These are phyloP conservation scores for Thermomyces lanuginosus DNA, from an alignment of 2,329 filamentous ascomycete species.

Conservation along the genomic window DNA sequence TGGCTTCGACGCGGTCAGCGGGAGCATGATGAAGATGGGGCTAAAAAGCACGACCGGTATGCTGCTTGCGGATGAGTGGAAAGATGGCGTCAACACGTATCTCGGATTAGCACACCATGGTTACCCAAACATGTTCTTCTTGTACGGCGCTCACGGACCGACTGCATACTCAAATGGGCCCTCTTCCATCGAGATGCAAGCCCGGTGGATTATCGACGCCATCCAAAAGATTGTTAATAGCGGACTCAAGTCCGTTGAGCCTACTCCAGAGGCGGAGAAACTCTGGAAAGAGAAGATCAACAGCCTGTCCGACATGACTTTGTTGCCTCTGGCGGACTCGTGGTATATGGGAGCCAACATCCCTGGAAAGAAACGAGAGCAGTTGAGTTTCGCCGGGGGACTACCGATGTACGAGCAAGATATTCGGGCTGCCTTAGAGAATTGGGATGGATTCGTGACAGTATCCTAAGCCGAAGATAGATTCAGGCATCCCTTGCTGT, in stretches of 20 bases:
- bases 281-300: slow-evolving; percentile 37
- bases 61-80: slow-evolving; percentile 21
- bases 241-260: slow-evolving; percentile 36
- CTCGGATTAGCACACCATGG: slow-evolving; percentile 27
- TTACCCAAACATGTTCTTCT: slow-evolving; percentile 34
- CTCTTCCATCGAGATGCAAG: slow-evolving; percentile 37
- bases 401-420: slow-evolving; percentile 9
- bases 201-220: slow-evolving; percentile 37
- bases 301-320: slow-evolving; percentile 28
- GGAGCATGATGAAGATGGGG: slow-evolving; percentile 20
- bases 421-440: slow-evolving; percentile 8
- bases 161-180: slow-evolving; percentile 42
- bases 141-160: slow-evolving; percentile 41
- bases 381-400: slow-evolving; percentile 29
- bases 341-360: slow-evolving; percentile 44
- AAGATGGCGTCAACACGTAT: slow-evolving; percentile 20
- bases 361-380: slow-evolving; percentile 40
- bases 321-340: slow-evolving; percentile 33
- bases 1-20: slow-evolving; percentile 26
- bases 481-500: no score
- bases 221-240: slow-evolving; percentile 35
- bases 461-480: no score
- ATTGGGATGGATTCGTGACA: slow-evolving; percentile 9
- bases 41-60: slow-evolving; percentile 15
- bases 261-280: slow-evolving; percentile 30